Evolutionary conservation across 257 asterid species (phyloP), one percentile per base, ranked within the genome.

Genomic region (Lavandula angustifolia): DNA sequence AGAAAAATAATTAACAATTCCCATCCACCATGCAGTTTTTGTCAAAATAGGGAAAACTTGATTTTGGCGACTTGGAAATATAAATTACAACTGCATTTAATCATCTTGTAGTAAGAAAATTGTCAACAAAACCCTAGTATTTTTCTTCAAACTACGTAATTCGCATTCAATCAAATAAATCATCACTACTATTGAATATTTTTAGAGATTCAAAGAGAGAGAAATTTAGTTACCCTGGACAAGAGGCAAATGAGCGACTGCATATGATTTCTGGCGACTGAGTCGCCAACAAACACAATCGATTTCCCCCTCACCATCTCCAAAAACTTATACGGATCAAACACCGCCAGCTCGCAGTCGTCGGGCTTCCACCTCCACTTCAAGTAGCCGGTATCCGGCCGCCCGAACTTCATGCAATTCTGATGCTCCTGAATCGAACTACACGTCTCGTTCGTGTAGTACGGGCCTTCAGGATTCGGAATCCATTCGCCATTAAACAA

Each of bases 281-380:
- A 89, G 18, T 89, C 97, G 17, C 95, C 97, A n/a, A 90, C 88
- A 70, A 90, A 90, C 0, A 85, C 92, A n/a, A 90, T 66, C 0
- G 95, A 87, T 57, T 82, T 90, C 3, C 95, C 95, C 47, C 78
- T 79, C 7, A 87, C 79, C 38, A 87, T 62, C 44, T 82, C 81
- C 74, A 90, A 11, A 51, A 87, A 90, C 64, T 62, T 59, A 13
- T 4, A 0, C 7, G 97, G 95, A 13, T 85, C 84, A 48, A 90
- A 87, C 2, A 85, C 0, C 6, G 92, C 90, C 60, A 90, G 58
- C 63, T 90, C 95, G 43, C 97, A 90, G 0, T 54, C 81, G 16
- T 90, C 92, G 27, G 97, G 95, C 68, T 85, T 84, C 97, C 97
- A 87, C 68, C 78, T 75, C 95, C 95, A 90, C 22, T 82, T 87